phyloP scores from a whole-genome alignment of 148 eudicot species.

The Chenopodium suecicum region DNA sequence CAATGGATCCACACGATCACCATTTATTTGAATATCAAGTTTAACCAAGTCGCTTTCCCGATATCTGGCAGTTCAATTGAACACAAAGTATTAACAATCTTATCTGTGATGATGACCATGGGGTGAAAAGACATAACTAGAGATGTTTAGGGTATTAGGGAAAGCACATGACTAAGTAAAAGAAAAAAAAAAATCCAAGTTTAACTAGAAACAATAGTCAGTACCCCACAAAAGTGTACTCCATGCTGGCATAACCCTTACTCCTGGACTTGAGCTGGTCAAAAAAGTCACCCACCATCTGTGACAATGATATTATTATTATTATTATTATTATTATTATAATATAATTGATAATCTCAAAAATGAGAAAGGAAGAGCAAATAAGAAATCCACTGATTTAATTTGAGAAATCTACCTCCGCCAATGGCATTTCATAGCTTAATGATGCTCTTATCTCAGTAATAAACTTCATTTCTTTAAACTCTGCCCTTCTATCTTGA shows the following conservation, averaged over 20 bases:
- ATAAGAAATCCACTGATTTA: conserved; percentile 9
- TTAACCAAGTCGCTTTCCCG: conserved; percentile 84
- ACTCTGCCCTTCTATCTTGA: conserved; percentile 92
- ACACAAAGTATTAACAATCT: conserved; percentile 5
- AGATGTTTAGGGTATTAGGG: neutral
- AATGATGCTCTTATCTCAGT: conserved; percentile 82
- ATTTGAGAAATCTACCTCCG: conserved; percentile 59
- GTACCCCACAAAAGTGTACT: conserved; percentile 85
- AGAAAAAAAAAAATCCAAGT: neutral
- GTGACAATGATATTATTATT: conserved; percentile 16
- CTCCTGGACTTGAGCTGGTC: conserved; percentile 98
- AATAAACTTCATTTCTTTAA: conserved; percentile 92
- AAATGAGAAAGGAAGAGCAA: neutral
- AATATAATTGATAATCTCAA: neutral
- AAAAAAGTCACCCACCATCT: conserved; percentile 99
- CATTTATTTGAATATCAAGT: conserved; percentile 90
- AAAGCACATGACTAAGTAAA: neutral
- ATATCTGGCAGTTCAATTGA: conserved; percentile 54
- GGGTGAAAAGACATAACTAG: neutral
- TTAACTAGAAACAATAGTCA: neutral
- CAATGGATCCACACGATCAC: conserved; percentile 87
- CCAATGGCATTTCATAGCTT: conserved; percentile 73
- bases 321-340: too few species aligned
- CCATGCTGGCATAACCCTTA: conserved; percentile 99
- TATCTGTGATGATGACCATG: neutral